These are phyloP conservation scores for Botrytis fragariae DNA, from an alignment of 2,329 filamentous ascomycete species.

Conservation along the genomic window DNA sequence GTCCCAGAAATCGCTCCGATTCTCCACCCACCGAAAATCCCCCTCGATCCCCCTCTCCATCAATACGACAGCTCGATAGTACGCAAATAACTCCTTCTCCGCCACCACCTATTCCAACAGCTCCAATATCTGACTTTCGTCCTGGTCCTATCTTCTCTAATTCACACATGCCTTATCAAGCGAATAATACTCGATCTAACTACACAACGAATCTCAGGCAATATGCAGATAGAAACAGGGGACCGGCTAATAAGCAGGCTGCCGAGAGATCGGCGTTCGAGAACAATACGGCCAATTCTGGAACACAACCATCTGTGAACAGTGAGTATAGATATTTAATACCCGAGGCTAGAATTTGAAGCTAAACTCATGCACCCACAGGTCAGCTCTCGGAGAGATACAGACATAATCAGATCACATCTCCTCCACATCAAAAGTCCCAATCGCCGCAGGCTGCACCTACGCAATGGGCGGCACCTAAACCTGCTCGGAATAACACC, in stretches of 20 bases:
- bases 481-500: constrained; percentile 17
- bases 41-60: constrained; percentile 14
- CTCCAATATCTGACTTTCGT: constrained; percentile 18
- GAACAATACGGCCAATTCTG: neutral
- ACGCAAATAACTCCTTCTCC: constrained; percentile 20
- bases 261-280: constrained; percentile 6
- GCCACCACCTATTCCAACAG: constrained; percentile 21
- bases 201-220: constrained; percentile 20
- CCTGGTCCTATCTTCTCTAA: constrained; percentile 13
- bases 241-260: constrained; percentile 5
- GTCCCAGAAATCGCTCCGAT: constrained; percentile 14
- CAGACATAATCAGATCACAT: constrained; percentile 14
- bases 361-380: neutral
- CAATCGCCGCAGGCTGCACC: constrained; percentile 14
- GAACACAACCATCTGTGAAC: neutral
- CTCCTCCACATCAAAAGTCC: constrained; percentile 7
- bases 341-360: neutral
- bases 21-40: constrained; percentile 7
- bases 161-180: constrained; percentile 20
- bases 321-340: constrained; percentile 2
- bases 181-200: constrained; percentile 9
- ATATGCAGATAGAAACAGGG: constrained; percentile 17
- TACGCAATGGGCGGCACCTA: constrained; percentile 20
- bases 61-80: constrained; percentile 11
- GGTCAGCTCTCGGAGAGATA: constrained; percentile 18